Base-by-base conservation (phyloP, 164 flowering plant genomes). In the Chimonanthus praecox region DNA sequence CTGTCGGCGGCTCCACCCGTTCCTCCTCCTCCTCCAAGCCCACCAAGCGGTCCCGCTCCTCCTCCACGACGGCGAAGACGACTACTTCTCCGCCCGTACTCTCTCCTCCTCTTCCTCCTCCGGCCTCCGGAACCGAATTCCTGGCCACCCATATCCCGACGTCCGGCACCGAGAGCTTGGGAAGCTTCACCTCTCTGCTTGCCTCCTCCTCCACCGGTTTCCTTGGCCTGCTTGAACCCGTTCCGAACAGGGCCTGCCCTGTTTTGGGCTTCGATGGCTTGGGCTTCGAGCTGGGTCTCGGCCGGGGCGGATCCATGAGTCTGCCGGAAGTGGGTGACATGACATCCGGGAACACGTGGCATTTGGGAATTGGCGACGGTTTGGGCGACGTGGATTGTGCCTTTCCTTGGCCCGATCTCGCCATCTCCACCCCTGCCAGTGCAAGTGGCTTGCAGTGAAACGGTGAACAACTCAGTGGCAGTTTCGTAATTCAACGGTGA, bases 1-100 rank as follows among this genome's bases (percentile, higher is more conserved):
- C 89, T 51, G 80, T 87, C 51, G 94, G 94, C 20, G 94, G 92
- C 3, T 88, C 85, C 9, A 72, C 77, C 67, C 88, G 93, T 58
- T 84, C 81, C 64, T 77, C 72, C 78, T 65, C 85, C 49, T 60
- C 7, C 49, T 11, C 21, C 72, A n/a, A 21, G 15, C 75, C 68
- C 68, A 43, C 44, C 68, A 85, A 83, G 68, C 89, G 92, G 73
- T 21, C 82, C 20, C 83, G 86, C 68, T 21, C 81, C 72, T 2
- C 67, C 47, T 1, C 76, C 33, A 6, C 50, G 6, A 4, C 74
- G 5, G 60, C 21, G 8, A 3, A 13, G 46, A 49, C 63, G 2
- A 45, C 49, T 10, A 21, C 75, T 46, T 4, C 7, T 11, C 49
- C 5, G 64, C 13, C 16, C 11, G 64, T 51, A 11, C 62, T 43